phyloP scores from a whole-genome alignment of 2,329 filamentous ascomycete genomes.

The Aspergillus novoparasiticus region DNA sequence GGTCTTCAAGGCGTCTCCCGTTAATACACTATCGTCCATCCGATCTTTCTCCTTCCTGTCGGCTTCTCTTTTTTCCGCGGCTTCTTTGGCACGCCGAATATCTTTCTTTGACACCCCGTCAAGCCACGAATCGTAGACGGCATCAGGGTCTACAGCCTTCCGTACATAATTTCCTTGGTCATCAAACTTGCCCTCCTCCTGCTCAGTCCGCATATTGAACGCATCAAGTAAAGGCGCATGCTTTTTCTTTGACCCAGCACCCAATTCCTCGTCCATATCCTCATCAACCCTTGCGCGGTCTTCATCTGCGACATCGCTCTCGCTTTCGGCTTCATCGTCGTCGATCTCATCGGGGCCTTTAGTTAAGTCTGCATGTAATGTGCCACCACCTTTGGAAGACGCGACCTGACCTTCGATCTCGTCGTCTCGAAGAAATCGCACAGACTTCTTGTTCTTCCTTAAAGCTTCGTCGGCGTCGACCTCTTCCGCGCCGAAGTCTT shows the following conservation, averaged over 20 bases:
- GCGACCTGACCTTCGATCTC: slow-evolving; percentile 81
- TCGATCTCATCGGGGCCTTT: slow-evolving; percentile 57
- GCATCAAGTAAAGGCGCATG: slow-evolving; percentile 94
- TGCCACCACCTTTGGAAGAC: slow-evolving; percentile 72
- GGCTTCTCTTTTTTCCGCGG: slow-evolving; percentile 80
- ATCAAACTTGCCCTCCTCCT: slow-evolving; percentile 92
- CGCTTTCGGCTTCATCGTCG: slow-evolving; percentile 63
- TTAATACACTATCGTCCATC: slow-evolving; percentile 73
- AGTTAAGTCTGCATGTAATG: slow-evolving; percentile 60
- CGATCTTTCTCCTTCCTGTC: slow-evolving; percentile 72
- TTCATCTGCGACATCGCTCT: slow-evolving; percentile 66
- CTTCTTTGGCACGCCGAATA: slow-evolving; percentile 83
- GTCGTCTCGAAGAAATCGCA: slow-evolving; percentile 61
- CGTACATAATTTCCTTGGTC: slow-evolving; percentile 88
- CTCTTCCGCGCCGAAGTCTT: slow-evolving; percentile 59
- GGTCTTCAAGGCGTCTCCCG: slow-evolving; percentile 70
- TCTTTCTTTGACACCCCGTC: slow-evolving; percentile 92
- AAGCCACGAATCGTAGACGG: slow-evolving; percentile 88
- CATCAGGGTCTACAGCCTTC: slow-evolving; percentile 85
- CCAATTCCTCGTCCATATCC: slow-evolving; percentile 83
- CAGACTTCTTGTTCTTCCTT: slow-evolving; percentile 64
- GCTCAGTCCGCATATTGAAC: slow-evolving; percentile 89
- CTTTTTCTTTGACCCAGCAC: slow-evolving; percentile 85
- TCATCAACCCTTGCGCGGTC: slow-evolving; percentile 71
- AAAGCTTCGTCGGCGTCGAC: slow-evolving; percentile 53